Evolutionary conservation across 2,329 filamentous ascomycete species (phyloP).

Genomic region (Ascochyta pisi): DNA sequence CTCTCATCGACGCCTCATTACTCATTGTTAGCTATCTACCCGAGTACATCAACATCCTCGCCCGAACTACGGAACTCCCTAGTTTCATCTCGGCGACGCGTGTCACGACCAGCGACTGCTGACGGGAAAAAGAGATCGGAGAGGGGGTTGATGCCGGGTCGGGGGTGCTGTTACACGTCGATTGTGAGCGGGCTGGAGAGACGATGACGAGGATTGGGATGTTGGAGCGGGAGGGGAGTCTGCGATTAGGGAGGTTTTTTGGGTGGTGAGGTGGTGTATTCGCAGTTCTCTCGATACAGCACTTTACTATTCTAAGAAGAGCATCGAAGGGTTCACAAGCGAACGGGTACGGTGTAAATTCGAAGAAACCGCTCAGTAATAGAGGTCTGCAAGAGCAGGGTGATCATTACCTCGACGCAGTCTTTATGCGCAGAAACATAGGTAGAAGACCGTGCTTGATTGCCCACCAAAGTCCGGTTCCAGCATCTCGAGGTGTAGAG

Average conservation of each 20-base stretch:
- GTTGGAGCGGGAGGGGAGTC: slow-evolving; percentile 45
- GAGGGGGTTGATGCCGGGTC: slow-evolving; percentile 58
- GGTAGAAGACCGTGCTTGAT: no score
- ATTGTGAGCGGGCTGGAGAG: slow-evolving; percentile 54
- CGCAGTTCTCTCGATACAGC: no score
- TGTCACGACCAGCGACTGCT: slow-evolving; percentile 62
- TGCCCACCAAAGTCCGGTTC: no score
- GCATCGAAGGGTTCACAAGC: no score
- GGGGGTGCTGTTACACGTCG: slow-evolving; percentile 59
- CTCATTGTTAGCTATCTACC: slow-evolving; percentile 60
- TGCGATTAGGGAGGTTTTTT: slow-evolving; percentile 28
- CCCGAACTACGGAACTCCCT: slow-evolving; percentile 48
- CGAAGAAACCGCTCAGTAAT: no score
- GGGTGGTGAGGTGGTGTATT: slow-evolving; percentile 8
- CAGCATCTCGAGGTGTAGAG: no score
- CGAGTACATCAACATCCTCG: slow-evolving; percentile 62
- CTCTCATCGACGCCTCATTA: slow-evolving; percentile 56
- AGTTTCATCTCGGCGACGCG: slow-evolving; percentile 61
- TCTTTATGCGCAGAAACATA: no score
- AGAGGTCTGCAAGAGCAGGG: no score
- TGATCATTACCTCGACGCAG: no score
- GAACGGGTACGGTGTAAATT: no score
- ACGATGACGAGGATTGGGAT: slow-evolving; percentile 54
- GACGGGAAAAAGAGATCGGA: slow-evolving; percentile 60
- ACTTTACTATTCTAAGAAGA: not conserved